These are phyloP conservation scores for Fusarium sp. DNA, from an alignment of 2,329 filamentous ascomycete genomes.

Conservation along the genomic window DNA sequence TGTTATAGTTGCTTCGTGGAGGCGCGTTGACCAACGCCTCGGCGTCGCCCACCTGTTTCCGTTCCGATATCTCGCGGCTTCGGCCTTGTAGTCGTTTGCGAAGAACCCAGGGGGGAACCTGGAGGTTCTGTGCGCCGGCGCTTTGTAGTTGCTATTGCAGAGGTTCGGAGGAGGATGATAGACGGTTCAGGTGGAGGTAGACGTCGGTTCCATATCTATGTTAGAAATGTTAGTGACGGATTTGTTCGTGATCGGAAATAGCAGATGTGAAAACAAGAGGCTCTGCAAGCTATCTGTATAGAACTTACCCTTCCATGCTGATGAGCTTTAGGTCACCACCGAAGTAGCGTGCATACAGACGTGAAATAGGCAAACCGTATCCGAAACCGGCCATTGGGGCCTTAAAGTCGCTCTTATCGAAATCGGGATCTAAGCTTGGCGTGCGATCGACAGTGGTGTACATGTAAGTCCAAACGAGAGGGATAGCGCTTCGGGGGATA, in stretches of 20 bases:
- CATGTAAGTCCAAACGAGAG: constrained; percentile 99
- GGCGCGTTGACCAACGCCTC: constrained; percentile 76
- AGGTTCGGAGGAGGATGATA: constrained; percentile 95
- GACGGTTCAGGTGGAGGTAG: constrained; percentile 95
- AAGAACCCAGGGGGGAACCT: constrained; percentile 50
- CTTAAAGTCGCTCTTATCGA: constrained; percentile 99
- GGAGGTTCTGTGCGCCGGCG: constrained; percentile 50
- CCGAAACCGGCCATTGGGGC: constrained; percentile 99
- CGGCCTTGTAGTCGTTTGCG: constrained; percentile 74
- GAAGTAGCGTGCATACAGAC: constrained; percentile 96
- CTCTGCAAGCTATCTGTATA: constrained; percentile 2
- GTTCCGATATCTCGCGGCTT: constrained; percentile 79
- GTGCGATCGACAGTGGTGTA: constrained; percentile 98
- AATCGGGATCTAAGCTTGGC: constrained; percentile 93
- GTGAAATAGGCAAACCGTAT: constrained; percentile 94
- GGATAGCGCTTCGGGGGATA: constrained; percentile 91
- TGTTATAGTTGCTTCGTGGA: constrained; percentile 50
- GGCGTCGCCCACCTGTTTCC: constrained; percentile 90
- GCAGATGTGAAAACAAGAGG: background rate
- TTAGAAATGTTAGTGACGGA: constrained; percentile 29
- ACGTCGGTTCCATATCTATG: constrained; percentile 95
- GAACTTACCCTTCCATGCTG: constrained; percentile 95
- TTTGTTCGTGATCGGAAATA: background rate
- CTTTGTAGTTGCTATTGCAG: constrained; percentile 87
- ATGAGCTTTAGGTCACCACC: constrained; percentile 97